phyloP scores from a whole-genome alignment of 2,329 filamentous ascomycete genomes.

The Pyrenophora seminiperda region DNA sequence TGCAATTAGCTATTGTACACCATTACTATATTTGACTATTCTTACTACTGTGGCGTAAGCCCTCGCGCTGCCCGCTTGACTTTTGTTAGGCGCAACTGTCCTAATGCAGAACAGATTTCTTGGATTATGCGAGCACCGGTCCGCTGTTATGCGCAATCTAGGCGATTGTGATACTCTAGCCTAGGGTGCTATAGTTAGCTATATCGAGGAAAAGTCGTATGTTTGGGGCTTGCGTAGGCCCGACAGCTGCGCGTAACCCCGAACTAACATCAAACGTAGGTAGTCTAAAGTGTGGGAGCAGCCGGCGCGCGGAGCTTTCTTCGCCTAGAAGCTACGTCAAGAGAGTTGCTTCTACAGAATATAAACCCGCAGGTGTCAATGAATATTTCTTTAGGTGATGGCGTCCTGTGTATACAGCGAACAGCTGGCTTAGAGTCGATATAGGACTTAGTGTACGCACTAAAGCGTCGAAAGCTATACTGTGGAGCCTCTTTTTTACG shows the following conservation, averaged over 20 bases:
- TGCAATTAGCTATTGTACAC: too few relatives aligned
- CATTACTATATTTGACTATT: too few relatives aligned
- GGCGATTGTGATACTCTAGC: not conserved
- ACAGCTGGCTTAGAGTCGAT: not conserved
- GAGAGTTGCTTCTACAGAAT: not conserved
- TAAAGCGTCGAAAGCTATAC: not conserved
- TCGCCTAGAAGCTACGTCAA: not conserved
- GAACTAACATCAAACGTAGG: not conserved
- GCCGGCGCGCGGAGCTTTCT: not conserved
- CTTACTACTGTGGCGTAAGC: too few relatives aligned
- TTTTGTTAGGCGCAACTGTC: too few relatives aligned
- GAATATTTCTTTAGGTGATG: not conserved
- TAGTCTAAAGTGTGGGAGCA: not conserved
- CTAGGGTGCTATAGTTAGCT: constrained; percentile 1
- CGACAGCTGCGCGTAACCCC: not conserved
- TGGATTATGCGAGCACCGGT: too few relatives aligned
- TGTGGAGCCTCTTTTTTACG: not conserved
- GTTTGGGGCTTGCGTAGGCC: not conserved
- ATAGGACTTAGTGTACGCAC: not conserved
- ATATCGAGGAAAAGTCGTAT: constrained; percentile 4
- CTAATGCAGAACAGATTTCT: too few relatives aligned
- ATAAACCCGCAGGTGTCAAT: constrained; percentile 3
- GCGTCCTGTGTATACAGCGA: not conserved
- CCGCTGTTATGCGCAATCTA: not conserved
- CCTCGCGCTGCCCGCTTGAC: too few relatives aligned